A percentile compares a stretch with the other conserved stretches of the same genome.
These are phyloP conservation scores for Pichia sp. DNA, from an alignment of 1,139 yeast genomes.

Conservation along the genomic window DNA sequence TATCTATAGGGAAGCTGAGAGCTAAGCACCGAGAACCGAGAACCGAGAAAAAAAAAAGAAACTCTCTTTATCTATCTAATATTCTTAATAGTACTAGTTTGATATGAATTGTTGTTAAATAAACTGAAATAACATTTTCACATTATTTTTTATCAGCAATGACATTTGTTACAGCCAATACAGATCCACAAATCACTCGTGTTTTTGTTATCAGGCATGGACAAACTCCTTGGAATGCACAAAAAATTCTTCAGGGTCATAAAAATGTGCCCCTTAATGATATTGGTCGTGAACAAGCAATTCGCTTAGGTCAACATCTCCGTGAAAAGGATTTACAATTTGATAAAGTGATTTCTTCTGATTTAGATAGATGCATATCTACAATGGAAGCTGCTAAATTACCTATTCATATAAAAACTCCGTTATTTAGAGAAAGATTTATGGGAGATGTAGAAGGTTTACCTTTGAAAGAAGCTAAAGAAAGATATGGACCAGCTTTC, in stretches of 20 bases:
- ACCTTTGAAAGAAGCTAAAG: conserved; percentile 60
- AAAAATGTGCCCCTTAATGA: conserved; percentile 53
- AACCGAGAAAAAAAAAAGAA: too few species aligned
- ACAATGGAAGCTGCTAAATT: not conserved
- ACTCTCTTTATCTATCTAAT: too few species aligned
- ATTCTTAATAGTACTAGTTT: too few species aligned
- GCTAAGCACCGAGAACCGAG: too few species aligned
- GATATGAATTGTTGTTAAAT: too few species aligned
- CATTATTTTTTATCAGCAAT: too few species aligned
- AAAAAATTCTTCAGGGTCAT: conserved; percentile 73
- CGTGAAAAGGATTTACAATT: conserved; percentile 3
- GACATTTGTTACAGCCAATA: conserved; percentile 24
- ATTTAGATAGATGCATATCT: not conserved
- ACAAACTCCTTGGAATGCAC: conserved; percentile 64
- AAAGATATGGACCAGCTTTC: conserved; percentile 38
- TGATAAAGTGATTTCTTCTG: not conserved
- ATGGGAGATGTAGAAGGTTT: conserved; percentile 84
- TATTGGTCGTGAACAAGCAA: conserved; percentile 53
- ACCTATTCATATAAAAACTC: too few species aligned
- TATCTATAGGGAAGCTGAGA: too few species aligned
- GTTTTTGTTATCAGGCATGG: conserved; percentile 72
- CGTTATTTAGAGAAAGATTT: conserved; percentile 9
- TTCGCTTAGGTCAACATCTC: conserved; percentile 33
- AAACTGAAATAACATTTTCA: too few species aligned
- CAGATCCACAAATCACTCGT: conserved; percentile 38